These are phyloP conservation scores for Tylopilus sp. DNA, from an alignment of 1,284 basidiomycete species.

Conservation along the genomic window DNA sequence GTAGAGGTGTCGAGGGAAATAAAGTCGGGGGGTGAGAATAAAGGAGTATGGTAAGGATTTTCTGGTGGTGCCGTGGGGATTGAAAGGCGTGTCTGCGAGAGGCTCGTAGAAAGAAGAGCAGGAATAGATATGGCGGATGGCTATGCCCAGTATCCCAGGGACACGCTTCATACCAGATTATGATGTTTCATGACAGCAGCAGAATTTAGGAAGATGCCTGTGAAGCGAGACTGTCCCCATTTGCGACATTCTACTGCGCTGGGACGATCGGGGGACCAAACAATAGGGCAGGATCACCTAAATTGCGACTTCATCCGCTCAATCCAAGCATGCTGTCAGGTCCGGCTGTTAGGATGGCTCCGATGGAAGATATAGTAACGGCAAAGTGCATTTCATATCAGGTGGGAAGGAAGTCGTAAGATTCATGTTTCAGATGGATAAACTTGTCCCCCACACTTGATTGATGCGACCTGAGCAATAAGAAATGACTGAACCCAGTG, in stretches of 20 bases:
- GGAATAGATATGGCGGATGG: background rate
- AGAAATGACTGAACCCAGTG: background rate
- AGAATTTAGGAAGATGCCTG: background rate
- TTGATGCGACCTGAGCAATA: background rate
- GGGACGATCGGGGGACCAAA: background rate
- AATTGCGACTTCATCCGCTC: constrained; percentile 4
- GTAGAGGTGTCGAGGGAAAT: background rate
- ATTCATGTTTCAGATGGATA: constrained; percentile 3
- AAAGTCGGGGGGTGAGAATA: background rate
- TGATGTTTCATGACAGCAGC: background rate
- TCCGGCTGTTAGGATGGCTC: background rate
- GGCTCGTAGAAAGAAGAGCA: background rate
- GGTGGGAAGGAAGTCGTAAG: background rate
- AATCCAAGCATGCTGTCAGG: constrained; percentile 12
- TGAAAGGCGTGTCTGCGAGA: background rate
- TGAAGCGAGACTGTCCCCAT: background rate
- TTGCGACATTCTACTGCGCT: background rate
- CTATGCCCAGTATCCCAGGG: background rate
- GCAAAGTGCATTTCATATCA: background rate
- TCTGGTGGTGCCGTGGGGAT: background rate
- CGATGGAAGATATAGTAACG: background rate
- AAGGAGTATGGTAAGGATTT: background rate
- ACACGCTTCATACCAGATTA: background rate
- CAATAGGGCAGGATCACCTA: background rate
- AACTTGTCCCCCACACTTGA: background rate